These are phyloP conservation scores for Aquilaria agallochum DNA, from an alignment of 441 rosid genomes.

Conservation along the genomic window DNA sequence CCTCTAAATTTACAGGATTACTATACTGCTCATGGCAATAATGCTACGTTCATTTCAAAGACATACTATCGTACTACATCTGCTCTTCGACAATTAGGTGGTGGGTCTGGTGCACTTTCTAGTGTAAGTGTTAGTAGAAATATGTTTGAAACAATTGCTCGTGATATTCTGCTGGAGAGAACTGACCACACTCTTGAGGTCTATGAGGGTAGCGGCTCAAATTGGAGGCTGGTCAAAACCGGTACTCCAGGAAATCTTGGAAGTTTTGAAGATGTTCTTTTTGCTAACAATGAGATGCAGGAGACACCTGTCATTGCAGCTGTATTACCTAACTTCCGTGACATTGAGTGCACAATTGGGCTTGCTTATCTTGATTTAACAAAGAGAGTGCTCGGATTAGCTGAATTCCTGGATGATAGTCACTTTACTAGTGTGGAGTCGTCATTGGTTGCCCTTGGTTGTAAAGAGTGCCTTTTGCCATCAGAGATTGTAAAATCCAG, in stretches of 20 bases:
- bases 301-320: constrained; percentile 89
- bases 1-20: constrained; percentile 49
- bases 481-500: constrained; percentile 54
- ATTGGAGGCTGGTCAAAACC: constrained; percentile 79
- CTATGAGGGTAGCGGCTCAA: constrained; percentile 92
- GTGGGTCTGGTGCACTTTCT: constrained; percentile 71
- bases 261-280: constrained; percentile 92
- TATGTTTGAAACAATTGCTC: constrained; percentile 85
- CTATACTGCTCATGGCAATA: constrained; percentile 89
- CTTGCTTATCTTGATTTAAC: constrained; percentile 85
- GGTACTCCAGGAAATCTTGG: constrained; percentile 97
- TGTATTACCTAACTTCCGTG: constrained; percentile 57
- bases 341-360: constrained; percentile 69
- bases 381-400: constrained; percentile 71
- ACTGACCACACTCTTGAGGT: constrained; percentile 90
- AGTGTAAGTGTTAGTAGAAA: constrained; percentile 81
- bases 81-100: constrained; percentile 72
- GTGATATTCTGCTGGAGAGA: constrained; percentile 90
- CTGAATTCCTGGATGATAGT: constrained; percentile 94
- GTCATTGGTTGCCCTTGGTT: constrained; percentile 86
- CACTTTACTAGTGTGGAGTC: constrained; percentile 93
- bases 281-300: constrained; percentile 96
- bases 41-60: constrained; percentile 84
- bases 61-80: constrained; percentile 88
- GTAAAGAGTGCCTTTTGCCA: constrained; percentile 96